phyloP scores from a whole-genome alignment of 2,329 filamentous ascomycete genomes.

The Emergomyces pasteurianus region DNA sequence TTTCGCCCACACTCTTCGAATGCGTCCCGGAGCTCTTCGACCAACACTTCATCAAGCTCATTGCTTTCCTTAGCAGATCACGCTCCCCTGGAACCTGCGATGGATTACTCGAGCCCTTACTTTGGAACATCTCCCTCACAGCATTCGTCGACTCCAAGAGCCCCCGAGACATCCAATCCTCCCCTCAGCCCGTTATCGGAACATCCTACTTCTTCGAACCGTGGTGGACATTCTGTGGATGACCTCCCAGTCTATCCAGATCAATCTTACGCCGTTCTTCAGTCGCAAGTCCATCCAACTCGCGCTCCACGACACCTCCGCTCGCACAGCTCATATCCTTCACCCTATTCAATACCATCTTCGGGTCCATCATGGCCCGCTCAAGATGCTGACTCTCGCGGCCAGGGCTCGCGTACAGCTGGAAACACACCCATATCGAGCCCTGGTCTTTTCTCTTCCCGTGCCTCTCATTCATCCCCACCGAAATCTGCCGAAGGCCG shows the following conservation, averaged over 20 bases:
- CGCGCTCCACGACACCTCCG: conserved; percentile 28
- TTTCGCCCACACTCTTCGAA: conserved; percentile 21
- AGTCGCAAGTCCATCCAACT: conserved; percentile 31
- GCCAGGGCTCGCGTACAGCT: conserved; percentile 27
- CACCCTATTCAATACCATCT: conserved; percentile 21
- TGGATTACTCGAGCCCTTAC: conserved; percentile 12
- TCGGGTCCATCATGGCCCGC: conserved; percentile 11
- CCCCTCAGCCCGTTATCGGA: conserved; percentile 11
- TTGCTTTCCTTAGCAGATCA: conserved; percentile 17
- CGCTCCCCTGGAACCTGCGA: conserved; percentile 12
- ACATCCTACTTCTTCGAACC: conserved; percentile 6
- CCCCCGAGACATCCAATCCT: conserved; percentile 6
- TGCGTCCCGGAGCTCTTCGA: conserved; percentile 25
- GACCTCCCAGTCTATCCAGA: conserved; percentile 37
- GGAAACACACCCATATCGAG: conserved; percentile 38
- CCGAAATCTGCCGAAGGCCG: conserved; percentile 25
- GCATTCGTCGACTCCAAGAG: conserved; percentile 1
- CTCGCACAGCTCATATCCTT: conserved; percentile 33
- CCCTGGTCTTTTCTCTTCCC: conserved; percentile 34
- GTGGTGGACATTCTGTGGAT: conserved; percentile 12
- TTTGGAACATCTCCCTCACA: conserved; percentile 6
- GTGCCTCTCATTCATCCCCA: conserved; percentile 21
- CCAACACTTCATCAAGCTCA: conserved; percentile 32
- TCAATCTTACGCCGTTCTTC: conserved; percentile 37
- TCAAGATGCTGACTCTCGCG: conserved; percentile 13